Evolutionary conservation across 495 filamentous ascomycete species (phyloP).

Genomic region (Bathelium albidoporum): DNA sequence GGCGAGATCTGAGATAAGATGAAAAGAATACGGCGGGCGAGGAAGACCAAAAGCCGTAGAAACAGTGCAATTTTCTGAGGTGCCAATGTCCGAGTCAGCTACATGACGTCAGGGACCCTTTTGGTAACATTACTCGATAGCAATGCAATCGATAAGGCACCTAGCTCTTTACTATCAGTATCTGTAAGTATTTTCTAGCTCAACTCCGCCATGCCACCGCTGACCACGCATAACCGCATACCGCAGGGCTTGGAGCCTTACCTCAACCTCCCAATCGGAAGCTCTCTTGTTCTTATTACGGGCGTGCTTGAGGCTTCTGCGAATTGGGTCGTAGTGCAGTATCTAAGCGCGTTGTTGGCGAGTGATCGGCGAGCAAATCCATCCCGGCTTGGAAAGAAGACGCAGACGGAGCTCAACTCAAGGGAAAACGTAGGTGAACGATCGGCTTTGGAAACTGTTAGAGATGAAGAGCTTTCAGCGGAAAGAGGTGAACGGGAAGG

Average conservation of each 20-base stretch:
- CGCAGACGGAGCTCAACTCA: background rate
- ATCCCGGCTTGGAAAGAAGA: background rate
- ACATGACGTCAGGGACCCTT: too few relatives aligned
- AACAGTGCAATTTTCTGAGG: too few relatives aligned
- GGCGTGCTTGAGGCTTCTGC: constrained; percentile 34
- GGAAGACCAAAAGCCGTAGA: too few relatives aligned
- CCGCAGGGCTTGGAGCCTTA: constrained; percentile 61
- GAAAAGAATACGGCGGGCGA: too few relatives aligned
- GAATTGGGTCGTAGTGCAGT: constrained; percentile 31
- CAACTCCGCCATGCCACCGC: constrained; percentile 15
- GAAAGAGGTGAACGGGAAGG: background rate
- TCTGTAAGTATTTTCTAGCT: background rate
- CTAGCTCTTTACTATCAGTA: background rate
- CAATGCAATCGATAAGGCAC: too few relatives aligned
- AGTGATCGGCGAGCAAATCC: background rate
- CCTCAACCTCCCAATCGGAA: constrained; percentile 33
- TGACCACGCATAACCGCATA: constrained; percentile 26
- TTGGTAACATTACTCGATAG: too few relatives aligned
- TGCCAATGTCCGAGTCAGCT: too few relatives aligned
- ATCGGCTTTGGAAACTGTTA: background rate
- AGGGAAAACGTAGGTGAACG: background rate
- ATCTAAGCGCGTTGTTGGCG: constrained; percentile 47
- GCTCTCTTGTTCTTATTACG: constrained; percentile 59
- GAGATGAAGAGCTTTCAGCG: background rate
- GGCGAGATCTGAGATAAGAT: too few relatives aligned